phyloP scores from a whole-genome alignment of 345 rosid genomes.

The Schrenkiella parvula region DNA sequence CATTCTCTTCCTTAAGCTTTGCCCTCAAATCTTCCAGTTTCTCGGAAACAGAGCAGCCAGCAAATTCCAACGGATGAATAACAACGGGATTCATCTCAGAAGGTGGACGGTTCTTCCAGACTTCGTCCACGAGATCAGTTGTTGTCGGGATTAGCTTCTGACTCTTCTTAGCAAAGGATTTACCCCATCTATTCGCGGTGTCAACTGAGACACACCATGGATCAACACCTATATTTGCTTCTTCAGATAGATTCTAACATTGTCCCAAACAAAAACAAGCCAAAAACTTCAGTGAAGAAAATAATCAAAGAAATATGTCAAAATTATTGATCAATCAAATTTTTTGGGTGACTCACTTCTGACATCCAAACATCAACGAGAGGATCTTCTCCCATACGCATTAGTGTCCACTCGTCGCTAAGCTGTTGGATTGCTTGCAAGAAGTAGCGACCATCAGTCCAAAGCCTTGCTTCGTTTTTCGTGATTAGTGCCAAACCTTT shows the following conservation, averaged over 20 bases:
- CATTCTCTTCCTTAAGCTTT: conserved; percentile 49
- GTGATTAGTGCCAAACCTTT: conserved; percentile 91
- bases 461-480: conserved; percentile 61
- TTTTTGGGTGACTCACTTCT: conserved; percentile 45
- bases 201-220: conserved; percentile 87
- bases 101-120: conserved; percentile 75
- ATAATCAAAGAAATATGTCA: background rate
- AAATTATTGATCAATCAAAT: background rate
- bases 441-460: conserved; percentile 97
- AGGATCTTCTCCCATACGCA: conserved; percentile 96
- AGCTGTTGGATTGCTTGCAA: conserved; percentile 84
- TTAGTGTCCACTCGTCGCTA: conserved; percentile 73
- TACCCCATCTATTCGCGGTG: conserved; percentile 78
- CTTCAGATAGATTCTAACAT: conserved; percentile 62
- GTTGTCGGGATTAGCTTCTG: conserved; percentile 70
- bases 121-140: conserved; percentile 75
- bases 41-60: conserved; percentile 60
- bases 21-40: conserved; percentile 66
- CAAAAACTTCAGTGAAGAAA: background rate
- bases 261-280: background rate
- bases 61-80: conserved; percentile 66
- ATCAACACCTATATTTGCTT: conserved; percentile 74
- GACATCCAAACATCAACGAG: conserved; percentile 76
- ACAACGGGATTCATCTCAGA: conserved; percentile 51
- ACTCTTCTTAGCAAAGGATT: conserved; percentile 50